These are phyloP conservation scores for Fusarium solani-melongenae DNA, from an alignment of 2,329 filamentous ascomycete genomes.

Conservation along the genomic window DNA sequence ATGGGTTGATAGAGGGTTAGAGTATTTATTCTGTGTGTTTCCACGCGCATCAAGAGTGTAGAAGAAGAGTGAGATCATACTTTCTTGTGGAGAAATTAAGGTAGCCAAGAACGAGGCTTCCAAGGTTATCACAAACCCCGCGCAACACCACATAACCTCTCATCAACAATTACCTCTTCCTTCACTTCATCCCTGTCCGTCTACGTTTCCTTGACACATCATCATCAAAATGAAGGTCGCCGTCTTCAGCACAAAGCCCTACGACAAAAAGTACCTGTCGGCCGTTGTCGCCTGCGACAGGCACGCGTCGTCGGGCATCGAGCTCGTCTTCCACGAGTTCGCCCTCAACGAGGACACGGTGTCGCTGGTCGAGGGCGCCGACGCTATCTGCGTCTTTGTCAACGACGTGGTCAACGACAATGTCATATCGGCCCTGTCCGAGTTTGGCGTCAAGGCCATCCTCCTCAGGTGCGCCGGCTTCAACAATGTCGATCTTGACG, in stretches of 20 bases:
- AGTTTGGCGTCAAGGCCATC: slow-evolving; percentile 65
- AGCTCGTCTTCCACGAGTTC: slow-evolving; percentile 69
- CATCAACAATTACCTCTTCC: not conserved
- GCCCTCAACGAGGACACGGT: slow-evolving; percentile 67
- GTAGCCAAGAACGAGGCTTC: slow-evolving; percentile 19
- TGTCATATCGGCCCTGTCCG: slow-evolving; percentile 63
- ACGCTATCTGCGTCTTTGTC: slow-evolving; percentile 75
- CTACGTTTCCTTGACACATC: slow-evolving; percentile 1
- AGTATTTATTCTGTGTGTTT: not conserved
- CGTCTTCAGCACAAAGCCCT: slow-evolving; percentile 73
- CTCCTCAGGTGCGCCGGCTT: slow-evolving; percentile 75
- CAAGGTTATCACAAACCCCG: slow-evolving; percentile 32
- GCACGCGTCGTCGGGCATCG: slow-evolving; percentile 51
- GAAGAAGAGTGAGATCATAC: not conserved
- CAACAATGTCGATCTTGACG: slow-evolving; percentile 72
- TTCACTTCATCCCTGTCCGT: not conserved
- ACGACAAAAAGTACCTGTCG: slow-evolving; percentile 67
- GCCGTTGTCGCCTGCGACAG: slow-evolving; percentile 50
- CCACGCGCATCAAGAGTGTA: not conserved
- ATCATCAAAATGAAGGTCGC: slow-evolving; percentile 63
- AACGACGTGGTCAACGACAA: slow-evolving; percentile 67
- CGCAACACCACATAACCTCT: slow-evolving; percentile 2
- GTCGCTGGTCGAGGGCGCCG: slow-evolving; percentile 60
- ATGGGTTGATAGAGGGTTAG: not conserved
- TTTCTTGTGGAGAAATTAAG: slow-evolving; percentile 37